Evolutionary conservation across 2,329 filamentous ascomycete genomes (phyloP).

Genomic region (Trichoderma cornu-damae): DNA sequence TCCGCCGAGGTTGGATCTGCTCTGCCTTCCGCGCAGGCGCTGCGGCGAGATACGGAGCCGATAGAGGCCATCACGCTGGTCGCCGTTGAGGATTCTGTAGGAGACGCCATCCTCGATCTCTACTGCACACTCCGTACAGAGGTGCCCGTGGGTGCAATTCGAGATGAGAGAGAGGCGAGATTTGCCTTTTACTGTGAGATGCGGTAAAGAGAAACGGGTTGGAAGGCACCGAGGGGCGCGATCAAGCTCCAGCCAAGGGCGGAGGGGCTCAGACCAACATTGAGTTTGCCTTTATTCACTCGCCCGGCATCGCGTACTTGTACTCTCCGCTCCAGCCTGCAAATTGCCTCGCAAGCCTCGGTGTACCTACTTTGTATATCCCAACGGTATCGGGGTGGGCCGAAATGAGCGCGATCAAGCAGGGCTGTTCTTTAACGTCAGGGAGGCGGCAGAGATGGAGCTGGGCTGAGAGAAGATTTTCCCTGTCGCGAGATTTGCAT

Average conservation of each 20-base stretch:
- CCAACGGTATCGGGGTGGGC: constrained; percentile 7
- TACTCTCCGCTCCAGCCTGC: not conserved
- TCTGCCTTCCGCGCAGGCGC: constrained; percentile 15
- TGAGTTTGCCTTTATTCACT: constrained; percentile 5
- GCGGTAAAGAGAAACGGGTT: not conserved
- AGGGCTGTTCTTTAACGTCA: constrained; percentile 4
- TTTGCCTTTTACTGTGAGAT: not conserved
- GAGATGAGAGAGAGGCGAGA: not conserved
- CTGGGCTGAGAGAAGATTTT: not conserved
- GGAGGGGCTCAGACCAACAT: constrained; percentile 10
- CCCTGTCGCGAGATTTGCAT: not conserved
- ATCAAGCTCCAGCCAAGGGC: constrained; percentile 7
- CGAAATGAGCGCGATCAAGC: constrained; percentile 10
- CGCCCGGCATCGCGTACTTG: not conserved
- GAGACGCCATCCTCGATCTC: constrained; percentile 11
- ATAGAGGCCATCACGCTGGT: constrained; percentile 32
- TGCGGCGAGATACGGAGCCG: constrained; percentile 28
- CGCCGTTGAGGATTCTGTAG: constrained; percentile 41
- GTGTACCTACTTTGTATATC: no score
- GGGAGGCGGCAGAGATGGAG: constrained; percentile 1
- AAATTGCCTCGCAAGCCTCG: constrained; percentile 13
- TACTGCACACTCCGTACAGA: not conserved
- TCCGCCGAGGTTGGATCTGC: constrained; percentile 28
- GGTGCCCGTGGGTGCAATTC: not conserved
- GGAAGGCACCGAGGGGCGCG: not conserved